Evolutionary conservation across 2,329 filamentous ascomycete species (phyloP).

Genomic region (Fusarium sp.): DNA sequence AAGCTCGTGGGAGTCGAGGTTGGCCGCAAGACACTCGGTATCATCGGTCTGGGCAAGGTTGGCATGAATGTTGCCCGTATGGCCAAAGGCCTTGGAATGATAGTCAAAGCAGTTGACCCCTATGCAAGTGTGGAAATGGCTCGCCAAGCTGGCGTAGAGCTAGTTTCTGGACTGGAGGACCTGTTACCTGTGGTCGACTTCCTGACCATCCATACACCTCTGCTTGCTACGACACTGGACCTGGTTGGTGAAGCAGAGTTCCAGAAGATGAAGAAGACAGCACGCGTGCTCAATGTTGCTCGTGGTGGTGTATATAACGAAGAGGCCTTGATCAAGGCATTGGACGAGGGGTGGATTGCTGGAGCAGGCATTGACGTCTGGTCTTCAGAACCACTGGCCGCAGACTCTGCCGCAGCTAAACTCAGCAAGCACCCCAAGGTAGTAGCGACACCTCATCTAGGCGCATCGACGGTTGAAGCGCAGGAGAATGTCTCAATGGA

Average conservation of each 20-base stretch:
- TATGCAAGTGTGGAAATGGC: constrained; percentile 82
- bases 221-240: constrained; percentile 80
- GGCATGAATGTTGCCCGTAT: constrained; percentile 84
- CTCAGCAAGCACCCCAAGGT: constrained; percentile 77
- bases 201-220: constrained; percentile 82
- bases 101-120: constrained; percentile 78
- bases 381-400: constrained; percentile 74
- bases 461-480: constrained; percentile 83
- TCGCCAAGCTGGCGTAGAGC: constrained; percentile 71
- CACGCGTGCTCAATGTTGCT: constrained; percentile 82
- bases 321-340: constrained; percentile 73
- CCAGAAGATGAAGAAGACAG: constrained; percentile 76
- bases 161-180: constrained; percentile 67
- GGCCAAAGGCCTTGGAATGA: constrained; percentile 82
- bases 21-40: constrained; percentile 79
- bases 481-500: constrained; percentile 88
- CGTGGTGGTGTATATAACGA: constrained; percentile 86
- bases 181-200: constrained; percentile 78
- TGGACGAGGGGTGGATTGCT: constrained; percentile 77
- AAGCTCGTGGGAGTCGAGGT: constrained; percentile 82
- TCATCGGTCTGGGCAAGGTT: constrained; percentile 86
- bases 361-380: constrained; percentile 86
- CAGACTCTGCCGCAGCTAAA: constrained; percentile 66
- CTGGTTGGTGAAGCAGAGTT: constrained; percentile 77
- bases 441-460: constrained; percentile 82